These are phyloP conservation scores for Gelatoporia subvermispora DNA, from an alignment of 768 basidiomycete species.

Conservation along the genomic window DNA sequence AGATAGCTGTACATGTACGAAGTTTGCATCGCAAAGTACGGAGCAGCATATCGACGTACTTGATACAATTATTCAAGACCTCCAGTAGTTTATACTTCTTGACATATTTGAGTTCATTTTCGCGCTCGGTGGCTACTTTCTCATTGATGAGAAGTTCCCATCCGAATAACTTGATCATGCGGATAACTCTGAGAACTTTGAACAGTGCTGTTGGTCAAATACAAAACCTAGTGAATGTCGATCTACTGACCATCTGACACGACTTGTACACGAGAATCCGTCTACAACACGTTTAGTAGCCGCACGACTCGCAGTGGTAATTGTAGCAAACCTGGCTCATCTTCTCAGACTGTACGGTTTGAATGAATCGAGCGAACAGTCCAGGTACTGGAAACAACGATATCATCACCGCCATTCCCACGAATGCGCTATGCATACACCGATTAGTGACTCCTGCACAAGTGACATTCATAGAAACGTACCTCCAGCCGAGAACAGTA, in stretches of 20 bases:
- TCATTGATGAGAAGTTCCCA: conserved; percentile 44
- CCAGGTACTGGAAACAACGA: conserved; percentile 39
- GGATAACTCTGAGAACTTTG: conserved; percentile 30
- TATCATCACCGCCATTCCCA: conserved; percentile 39
- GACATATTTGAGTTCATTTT: conserved; percentile 54
- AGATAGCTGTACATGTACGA: conserved; percentile 35
- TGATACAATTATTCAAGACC: conserved; percentile 39
- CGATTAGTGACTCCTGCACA: not conserved
- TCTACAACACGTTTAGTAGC: conserved; percentile 28
- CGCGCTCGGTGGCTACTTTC: conserved; percentile 50
- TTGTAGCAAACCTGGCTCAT: conserved; percentile 35
- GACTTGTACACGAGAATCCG: conserved; percentile 39
- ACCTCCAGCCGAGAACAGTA: conserved; percentile 40
- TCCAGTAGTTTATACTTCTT: conserved; percentile 48
- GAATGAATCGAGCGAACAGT: conserved; percentile 31
- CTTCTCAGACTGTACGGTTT: conserved; percentile 30
- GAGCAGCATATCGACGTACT: conserved; percentile 28
- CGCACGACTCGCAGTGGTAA: too few relatives aligned
- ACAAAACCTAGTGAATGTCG: too few relatives aligned
- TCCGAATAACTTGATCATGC: conserved; percentile 48
- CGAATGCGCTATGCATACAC: conserved; percentile 26
- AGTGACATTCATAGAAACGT: conserved; percentile 1
- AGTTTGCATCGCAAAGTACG: not conserved
- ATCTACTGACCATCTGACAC: conserved; percentile 34
- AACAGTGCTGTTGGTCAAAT: conserved; percentile 1